Evolutionary conservation across 2,329 filamentous ascomycete species (phyloP).

Genomic region (Aplosporella prunicola): DNA sequence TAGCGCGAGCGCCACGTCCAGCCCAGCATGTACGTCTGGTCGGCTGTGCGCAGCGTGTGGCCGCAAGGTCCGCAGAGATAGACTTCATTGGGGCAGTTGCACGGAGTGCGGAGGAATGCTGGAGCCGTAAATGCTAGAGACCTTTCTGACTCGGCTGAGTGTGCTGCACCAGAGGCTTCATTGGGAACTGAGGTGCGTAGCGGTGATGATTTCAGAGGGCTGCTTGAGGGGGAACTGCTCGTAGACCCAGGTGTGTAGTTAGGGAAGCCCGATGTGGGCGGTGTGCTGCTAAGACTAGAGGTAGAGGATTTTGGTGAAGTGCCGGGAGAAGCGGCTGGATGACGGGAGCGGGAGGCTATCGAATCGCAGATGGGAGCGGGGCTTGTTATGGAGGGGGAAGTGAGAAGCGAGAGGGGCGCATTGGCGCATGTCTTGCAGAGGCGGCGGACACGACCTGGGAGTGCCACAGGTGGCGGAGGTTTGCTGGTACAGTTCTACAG

Average conservation of each 20-base stretch:
- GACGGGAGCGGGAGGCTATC: conserved; percentile 6
- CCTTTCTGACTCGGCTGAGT: not conserved
- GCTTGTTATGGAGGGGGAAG: conserved; percentile 15
- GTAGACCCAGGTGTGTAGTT: too few relatives aligned
- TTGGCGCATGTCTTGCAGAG: conserved; percentile 68
- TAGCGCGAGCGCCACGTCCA: conserved; percentile 90
- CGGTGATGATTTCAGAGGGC: too few relatives aligned
- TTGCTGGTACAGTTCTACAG: conserved; percentile 85
- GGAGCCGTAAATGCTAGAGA: conserved; percentile 32
- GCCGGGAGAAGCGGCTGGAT: conserved; percentile 1
- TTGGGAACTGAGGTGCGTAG: too few relatives aligned
- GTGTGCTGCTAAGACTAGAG: conserved; percentile 17
- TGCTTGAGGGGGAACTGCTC: too few relatives aligned
- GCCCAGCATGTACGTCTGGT: conserved; percentile 54
- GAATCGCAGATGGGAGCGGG: conserved; percentile 16
- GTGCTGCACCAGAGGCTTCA: not conserved
- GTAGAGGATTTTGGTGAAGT: conserved; percentile 15
- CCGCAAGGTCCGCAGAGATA: conserved; percentile 87
- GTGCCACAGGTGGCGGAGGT: conserved; percentile 55
- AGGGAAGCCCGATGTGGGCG: conserved; percentile 8
- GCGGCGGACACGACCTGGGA: conserved; percentile 69
- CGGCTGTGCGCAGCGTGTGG: conserved; percentile 52
- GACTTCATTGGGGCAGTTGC: conserved; percentile 51
- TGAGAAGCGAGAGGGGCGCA: conserved; percentile 54
- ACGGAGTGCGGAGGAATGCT: conserved; percentile 47